Evolutionary conservation across 2,329 filamentous ascomycete genomes (phyloP), one percentile per base, ranked within the genome.

Genomic region (Fusarium nodosum): DNA sequence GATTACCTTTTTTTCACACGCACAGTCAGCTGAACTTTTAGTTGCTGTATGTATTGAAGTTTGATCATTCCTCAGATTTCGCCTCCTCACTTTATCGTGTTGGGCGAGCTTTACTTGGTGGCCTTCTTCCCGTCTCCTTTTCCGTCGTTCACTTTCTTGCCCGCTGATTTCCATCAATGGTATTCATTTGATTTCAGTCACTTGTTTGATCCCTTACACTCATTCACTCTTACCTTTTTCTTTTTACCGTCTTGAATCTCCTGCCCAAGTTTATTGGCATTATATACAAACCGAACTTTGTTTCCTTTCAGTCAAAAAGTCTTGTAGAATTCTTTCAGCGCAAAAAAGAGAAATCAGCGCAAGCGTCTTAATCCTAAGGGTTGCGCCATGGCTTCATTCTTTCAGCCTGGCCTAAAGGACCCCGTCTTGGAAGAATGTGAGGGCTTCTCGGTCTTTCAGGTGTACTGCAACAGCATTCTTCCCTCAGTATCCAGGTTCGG

Each of bases 381-480:
- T 24, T n/a, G 15, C 15, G 12, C 26, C 15, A 53, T 53, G 50
- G 50, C 50, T 22, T 53, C 50, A 42, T 53, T 53, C 50, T 33
- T 53, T 22, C 50, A 53, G 36, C 50, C 50, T 44, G 50, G 50
- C 4, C 28, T 33, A 26, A 16, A 53, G 2, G 50, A 33, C 38
- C 38, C 50, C 2, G 50, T 42, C 16, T 7, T 22, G 2, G 28
- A 53, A 5, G 50, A 31, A 7, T 53, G 50, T 11, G 8, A 53
- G 7, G 22, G 28, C 28, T 53, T 38, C 15, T n/a, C 38, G 9
- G 11, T 15, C 6, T 42, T 44, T 12, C 50, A 53, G 16, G 38
- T 53, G 5, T 53, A 33, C 6, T 53, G 50, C 50, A 53, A 53
- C 33, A 53, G 50, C 16, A 31, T 53, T 33, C 16, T 53, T 18